Evolutionary conservation across 257 asterid species (phyloP), one percentile per base, ranked within the genome.

Genomic region (Penstemon barbatus): DNA sequence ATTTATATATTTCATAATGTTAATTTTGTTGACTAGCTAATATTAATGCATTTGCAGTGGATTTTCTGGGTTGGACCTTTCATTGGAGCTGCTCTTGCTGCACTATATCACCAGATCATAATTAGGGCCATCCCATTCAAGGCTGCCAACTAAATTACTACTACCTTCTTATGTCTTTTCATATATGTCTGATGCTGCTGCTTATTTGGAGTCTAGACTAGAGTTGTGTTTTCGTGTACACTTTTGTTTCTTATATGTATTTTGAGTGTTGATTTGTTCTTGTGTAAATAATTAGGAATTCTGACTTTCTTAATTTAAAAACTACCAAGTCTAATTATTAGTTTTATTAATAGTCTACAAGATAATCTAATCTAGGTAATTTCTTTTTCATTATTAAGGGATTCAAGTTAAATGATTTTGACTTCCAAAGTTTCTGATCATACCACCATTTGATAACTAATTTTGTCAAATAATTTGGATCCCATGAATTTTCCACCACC

Each of bases 11-110:
- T 42, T 42, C 45, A 4, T 4, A 42, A 42, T 42, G 4, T 4
- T 42, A 46, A 5, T 8, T 48, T 48, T 48, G 53, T 8, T 48
- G 2, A 48, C 3, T 48, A 15, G 9, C 5, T 9, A 2, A 7
- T 13, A 9, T 48, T 48, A 8, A 15, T 15, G 18, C 15, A 1
- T 48, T n/a, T 48, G 54, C 54, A 87, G 86, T 86, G 91, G 93
- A 51, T 89, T 19, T 89, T 89, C 82, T 89, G 91, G 96, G 93
- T 88, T 6, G 96, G 96, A 70, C 96, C 96, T 4, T 86, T 88
- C 80, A 59, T 81, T 5, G 96, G 96, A 69, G 96, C 96, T 69
- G 96, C 88, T 4, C 86, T 88, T 13, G 96, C 93, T 40, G 96
- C 96, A 50, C 79, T 86, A 0, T 88, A 88, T 65, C 96, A 88